phyloP scores from a whole-genome alignment of 768 basidiomycete species.

The Sistotremastrum niveocremeum region DNA sequence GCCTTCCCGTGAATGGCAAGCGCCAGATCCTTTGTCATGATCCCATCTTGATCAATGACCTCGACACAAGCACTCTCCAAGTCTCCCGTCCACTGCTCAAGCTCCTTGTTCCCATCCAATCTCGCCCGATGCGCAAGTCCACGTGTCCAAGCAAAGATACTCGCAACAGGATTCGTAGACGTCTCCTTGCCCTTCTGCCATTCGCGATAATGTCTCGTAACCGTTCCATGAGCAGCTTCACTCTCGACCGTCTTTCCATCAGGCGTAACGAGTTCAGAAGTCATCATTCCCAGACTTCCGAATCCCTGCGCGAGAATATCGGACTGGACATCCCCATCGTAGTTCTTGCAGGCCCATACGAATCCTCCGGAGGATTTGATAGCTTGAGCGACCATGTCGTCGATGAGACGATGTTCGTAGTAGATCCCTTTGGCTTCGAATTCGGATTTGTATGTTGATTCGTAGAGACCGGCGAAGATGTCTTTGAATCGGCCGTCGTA shows the following conservation, averaged over 20 bases:
- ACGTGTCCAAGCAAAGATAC: slow-evolving; percentile 98
- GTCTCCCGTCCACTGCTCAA: slow-evolving; percentile 60
- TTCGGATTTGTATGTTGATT: slow-evolving; percentile 52
- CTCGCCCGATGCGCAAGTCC: slow-evolving; percentile 88
- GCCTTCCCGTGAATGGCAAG: slow-evolving; percentile 84
- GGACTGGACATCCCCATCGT: slow-evolving; percentile 73
- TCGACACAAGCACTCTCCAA: slow-evolving; percentile 85
- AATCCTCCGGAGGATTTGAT: slow-evolving; percentile 91
- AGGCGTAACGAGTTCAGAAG: slow-evolving; percentile 86
- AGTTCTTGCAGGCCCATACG: slow-evolving; percentile 61
- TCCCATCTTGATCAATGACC: slow-evolving; percentile 75
- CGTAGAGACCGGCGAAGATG: slow-evolving; percentile 95
- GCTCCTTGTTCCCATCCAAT: slow-evolving; percentile 68
- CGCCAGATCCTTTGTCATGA: slow-evolving; percentile 98
- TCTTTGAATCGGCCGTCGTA: slow-evolving; percentile 99
- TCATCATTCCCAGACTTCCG: slow-evolving; percentile 97
- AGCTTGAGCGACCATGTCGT: slow-evolving; percentile 97
- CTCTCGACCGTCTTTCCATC: slow-evolving; percentile 87
- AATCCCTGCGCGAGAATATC: slow-evolving; percentile 98
- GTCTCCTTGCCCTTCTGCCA: slow-evolving; percentile 96
- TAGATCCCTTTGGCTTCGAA: slow-evolving; percentile 66
- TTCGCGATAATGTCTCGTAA: slow-evolving; percentile 95
- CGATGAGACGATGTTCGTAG: slow-evolving; percentile 94
- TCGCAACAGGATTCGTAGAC: slow-evolving; percentile 96
- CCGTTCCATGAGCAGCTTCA: slow-evolving; percentile 95